A percentile compares a stretch with the other conserved stretches of the same genome.
phyloP scores from a whole-genome alignment of 306 rosid species.

The Lagenaria siceraria region DNA sequence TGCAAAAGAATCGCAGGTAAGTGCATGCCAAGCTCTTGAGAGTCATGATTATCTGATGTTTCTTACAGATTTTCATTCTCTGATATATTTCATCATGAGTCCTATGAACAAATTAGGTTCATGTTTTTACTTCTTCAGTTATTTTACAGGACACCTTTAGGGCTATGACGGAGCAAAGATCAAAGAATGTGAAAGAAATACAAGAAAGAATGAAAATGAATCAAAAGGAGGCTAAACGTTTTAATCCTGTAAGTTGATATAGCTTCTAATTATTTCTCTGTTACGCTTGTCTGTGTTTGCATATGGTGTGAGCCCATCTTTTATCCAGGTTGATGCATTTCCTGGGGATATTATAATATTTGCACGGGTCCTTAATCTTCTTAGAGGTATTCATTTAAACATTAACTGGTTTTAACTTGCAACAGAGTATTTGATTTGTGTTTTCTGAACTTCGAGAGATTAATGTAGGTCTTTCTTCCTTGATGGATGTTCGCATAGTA shows the following conservation, averaged over 20 bases:
- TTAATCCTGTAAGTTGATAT: constrained; percentile 74
- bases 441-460: constrained; percentile 13
- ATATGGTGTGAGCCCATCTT: not conserved
- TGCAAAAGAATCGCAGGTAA: constrained; percentile 57
- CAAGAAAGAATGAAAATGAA: constrained; percentile 83
- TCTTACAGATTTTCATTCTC: constrained; percentile 3
- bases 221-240: constrained; percentile 71
- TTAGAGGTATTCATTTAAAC: constrained; percentile 53
- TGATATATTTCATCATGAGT: constrained; percentile 6
- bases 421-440: not conserved
- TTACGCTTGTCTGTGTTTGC: constrained; percentile 10
- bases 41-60: constrained; percentile 2
- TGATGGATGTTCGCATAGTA: constrained; percentile 65
- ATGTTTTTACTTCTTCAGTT: constrained; percentile 5
- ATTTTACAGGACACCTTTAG: constrained; percentile 51
- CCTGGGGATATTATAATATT: constrained; percentile 98
- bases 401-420: not conserved
- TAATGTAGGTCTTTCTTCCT: constrained; percentile 74
- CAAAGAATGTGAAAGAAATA: constrained; percentile 63
- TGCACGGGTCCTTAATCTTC: constrained; percentile 90
- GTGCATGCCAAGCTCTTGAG: constrained; percentile 14
- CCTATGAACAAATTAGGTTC: constrained; percentile 3
- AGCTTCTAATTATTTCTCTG: constrained; percentile 12
- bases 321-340: constrained; percentile 78
- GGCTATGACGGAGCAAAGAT: constrained; percentile 55